Percentiles rank a stretch among this genome's conserved stretches.
Conservation (phyloP, 768 basidiomycete genomes). For the Tricholoma hemisulphureum region DNA sequence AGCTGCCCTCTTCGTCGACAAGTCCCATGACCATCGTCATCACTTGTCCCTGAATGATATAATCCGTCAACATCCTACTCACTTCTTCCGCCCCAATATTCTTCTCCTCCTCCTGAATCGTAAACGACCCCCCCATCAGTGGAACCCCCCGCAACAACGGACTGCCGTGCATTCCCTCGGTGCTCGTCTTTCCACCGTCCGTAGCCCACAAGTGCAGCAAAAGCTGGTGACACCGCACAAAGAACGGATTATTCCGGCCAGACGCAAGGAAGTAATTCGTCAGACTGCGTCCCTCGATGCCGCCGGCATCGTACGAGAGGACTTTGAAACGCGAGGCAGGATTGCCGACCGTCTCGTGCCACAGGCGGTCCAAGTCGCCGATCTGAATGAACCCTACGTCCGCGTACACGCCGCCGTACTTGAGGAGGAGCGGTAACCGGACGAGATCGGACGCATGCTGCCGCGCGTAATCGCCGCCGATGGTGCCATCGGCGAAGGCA, state of each 20-base stretch:
- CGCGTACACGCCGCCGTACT: background rate
- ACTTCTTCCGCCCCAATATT: background rate
- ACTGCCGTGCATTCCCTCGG: background rate
- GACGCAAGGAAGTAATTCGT: conserved; percentile 2
- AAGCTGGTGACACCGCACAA: background rate
- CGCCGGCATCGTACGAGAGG: background rate
- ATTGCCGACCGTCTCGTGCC: background rate
- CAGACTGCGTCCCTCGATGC: background rate
- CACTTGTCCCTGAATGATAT: background rate
- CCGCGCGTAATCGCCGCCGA: background rate
- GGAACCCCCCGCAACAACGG: background rate
- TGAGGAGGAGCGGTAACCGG: background rate
- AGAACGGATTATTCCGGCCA: background rate
- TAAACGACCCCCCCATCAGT: background rate
- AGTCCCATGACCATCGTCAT: background rate
- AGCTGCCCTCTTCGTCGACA: background rate
- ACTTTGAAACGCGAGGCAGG: background rate
- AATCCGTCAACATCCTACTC: conserved; percentile 1
- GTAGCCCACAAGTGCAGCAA: background rate
- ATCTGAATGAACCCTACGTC: background rate
- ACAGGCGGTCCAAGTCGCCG: background rate
- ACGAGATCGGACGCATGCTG: background rate
- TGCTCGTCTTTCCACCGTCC: background rate
- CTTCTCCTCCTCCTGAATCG: background rate
- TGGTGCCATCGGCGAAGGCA: background rate